Evolutionary conservation across 1,139 yeast genomes (phyloP), one percentile per base, ranked within the genome.

Genomic region (Sugiyamaella xylanicola): DNA sequence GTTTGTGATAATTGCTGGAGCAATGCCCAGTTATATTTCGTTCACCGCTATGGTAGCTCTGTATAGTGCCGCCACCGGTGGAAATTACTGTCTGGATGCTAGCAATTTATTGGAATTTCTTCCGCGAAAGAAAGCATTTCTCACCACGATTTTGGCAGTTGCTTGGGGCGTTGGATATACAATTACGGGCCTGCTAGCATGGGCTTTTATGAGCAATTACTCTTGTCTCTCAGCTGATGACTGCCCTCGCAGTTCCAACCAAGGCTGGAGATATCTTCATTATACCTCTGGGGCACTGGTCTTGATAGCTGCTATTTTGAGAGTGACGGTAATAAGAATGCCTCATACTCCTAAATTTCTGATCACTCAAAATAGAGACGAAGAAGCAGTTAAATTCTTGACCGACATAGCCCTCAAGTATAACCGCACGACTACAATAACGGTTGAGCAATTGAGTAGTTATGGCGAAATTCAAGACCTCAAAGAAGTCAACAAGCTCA

Each of bases 151-250:
- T 36, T 74, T 82, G 71, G 85, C 86, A 9, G 69, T 74, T 19
- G 82, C 80, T 72, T 83, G 86, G 86, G 85, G 84, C 54, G 70
- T 82, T 53, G 86, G 86, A 32, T 85, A 82, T 67, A 79, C 84
- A 0, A 71, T 83, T 40, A 81, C 84, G 7, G 75, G 74, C 17
- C 70, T 81, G 17, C 63, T 81, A 29, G 78, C 84, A 2, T 82
- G 84, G 82, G 84, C 81, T 0, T 78, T 81, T 51, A 69, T 82
- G 54, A 77, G 83, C 25, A 74, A 75, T 53, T 71, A 72, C 57
- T 74, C 81, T 8, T 82, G 86, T 69, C 66, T 65, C 1, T 62
- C 65, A n/a, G 70, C 68, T 15, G 74, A 73, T 55, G 56, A 56
- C 2, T 82, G 86, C 69, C 75, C 79, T 9, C 72, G 79, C 9